Percentiles rank a stretch among this genome's conserved stretches.
phyloP scores from a whole-genome alignment of 208 protist species.

The Acanthamoeba pearcei region DNA sequence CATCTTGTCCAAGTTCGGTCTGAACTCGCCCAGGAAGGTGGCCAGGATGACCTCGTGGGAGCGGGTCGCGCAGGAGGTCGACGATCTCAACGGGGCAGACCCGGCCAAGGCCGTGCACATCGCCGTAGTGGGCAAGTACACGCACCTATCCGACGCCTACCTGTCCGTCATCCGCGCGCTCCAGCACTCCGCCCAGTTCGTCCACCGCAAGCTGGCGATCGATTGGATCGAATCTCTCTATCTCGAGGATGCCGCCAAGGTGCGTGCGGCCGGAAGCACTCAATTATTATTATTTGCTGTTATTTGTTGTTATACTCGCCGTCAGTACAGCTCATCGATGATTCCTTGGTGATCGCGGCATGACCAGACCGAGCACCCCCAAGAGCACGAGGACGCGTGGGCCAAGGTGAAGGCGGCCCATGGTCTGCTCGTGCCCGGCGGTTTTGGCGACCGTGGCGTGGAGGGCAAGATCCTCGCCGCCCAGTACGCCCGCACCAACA shows the following conservation, averaged over 20 bases:
- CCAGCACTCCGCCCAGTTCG: constrained; percentile 95
- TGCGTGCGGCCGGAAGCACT: not conserved
- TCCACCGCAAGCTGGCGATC: constrained; percentile 95
- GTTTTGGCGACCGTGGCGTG: constrained; percentile 98
- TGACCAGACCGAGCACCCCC: constrained; percentile 43
- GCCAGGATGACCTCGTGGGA: constrained; percentile 84
- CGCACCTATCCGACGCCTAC: constrained; percentile 97
- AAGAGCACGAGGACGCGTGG: constrained; percentile 85
- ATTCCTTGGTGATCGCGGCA: not conserved
- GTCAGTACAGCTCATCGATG: not conserved
- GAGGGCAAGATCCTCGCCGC: constrained; percentile 97
- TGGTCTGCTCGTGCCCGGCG: constrained; percentile 99
- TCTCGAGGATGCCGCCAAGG: constrained; percentile 83
- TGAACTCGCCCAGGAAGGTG: constrained; percentile 54
- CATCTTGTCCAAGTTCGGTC: constrained; percentile 71
- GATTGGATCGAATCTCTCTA: constrained; percentile 94
- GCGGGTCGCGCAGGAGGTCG: constrained; percentile 85
- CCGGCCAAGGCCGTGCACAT: constrained; percentile 90
- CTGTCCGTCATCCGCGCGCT: constrained; percentile 98
- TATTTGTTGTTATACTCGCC: not conserved
- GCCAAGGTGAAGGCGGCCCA: constrained; percentile 89
- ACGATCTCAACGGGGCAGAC: not conserved
- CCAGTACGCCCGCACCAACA: constrained; percentile 95
- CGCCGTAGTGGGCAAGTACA: constrained; percentile 99
- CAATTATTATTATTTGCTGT: too few species aligned